Conservation (phyloP, 192 early-diverging fungal species). For the Gamsiella multidivaricata region DNA sequence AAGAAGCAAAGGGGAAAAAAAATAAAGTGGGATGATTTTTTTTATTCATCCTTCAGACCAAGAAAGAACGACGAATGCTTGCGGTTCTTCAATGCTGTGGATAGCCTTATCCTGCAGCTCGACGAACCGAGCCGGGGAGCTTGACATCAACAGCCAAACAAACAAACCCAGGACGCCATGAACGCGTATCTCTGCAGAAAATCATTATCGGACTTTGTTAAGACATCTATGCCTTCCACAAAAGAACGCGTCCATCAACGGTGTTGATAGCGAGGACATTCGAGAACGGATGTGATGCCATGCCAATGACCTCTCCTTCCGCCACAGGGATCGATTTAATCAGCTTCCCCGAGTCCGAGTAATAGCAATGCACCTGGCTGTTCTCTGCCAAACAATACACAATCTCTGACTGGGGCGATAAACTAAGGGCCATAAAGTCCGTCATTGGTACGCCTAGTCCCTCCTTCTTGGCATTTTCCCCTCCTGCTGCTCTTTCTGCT, state of each 20-base stretch:
- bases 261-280: conserved; percentile 79
- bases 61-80: too few relatives aligned
- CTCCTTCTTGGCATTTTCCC: conserved; percentile 27
- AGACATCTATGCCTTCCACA: conserved; percentile 64
- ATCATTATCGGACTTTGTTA: background rate
- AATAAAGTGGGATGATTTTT: conserved; percentile 32
- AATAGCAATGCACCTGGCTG: conserved; percentile 74
- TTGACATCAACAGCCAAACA: background rate
- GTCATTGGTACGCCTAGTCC: conserved; percentile 33
- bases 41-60: too few relatives aligned
- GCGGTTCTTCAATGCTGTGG: too few relatives aligned
- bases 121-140: conserved; percentile 28
- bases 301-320: conserved; percentile 79
- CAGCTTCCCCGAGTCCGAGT: conserved; percentile 67
- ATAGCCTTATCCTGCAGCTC: background rate
- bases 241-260: conserved; percentile 72
- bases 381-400: conserved; percentile 83
- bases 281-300: conserved; percentile 84
- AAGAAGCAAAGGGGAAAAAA: too few relatives aligned
- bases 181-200: too few relatives aligned
- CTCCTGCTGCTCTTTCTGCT: conserved; percentile 33
- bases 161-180: background rate
- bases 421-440: conserved; percentile 53
- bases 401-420: conserved; percentile 85
- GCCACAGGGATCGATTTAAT: conserved; percentile 58